These are phyloP conservation scores for Zoysia matrella DNA, from an alignment of 202 grass and related monocot genomes.

Conservation along the genomic window DNA sequence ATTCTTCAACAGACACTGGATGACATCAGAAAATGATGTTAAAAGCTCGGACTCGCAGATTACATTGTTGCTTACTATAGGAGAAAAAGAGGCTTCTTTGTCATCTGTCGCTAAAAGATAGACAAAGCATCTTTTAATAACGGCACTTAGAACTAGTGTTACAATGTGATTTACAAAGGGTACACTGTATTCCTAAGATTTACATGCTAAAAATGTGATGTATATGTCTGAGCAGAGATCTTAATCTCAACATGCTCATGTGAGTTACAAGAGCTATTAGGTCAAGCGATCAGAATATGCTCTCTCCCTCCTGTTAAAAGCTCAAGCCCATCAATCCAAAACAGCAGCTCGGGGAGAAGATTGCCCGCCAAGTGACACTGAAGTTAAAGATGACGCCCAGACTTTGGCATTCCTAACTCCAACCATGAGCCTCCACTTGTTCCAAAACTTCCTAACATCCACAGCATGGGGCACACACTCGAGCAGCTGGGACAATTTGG, in stretches of 20 bases:
- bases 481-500: conserved; percentile 67
- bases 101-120: conserved; percentile 41
- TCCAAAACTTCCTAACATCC: conserved; percentile 83
- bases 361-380: conserved; percentile 74
- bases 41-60: conserved; percentile 13
- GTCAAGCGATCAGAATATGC: conserved; percentile 12
- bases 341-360: conserved; percentile 58
- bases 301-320: conserved; percentile 7
- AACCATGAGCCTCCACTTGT: conserved; percentile 73
- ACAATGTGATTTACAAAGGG: conserved; percentile 49
- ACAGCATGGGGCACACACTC: conserved; percentile 60
- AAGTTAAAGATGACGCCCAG: conserved; percentile 88
- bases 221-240: conserved; percentile 23
- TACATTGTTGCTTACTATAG: conserved; percentile 8
- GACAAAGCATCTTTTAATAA: neutral
- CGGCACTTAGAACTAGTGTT: conserved; percentile 37
- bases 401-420: conserved; percentile 68
- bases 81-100: neutral
- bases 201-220: conserved; percentile 60
- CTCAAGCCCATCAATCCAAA: conserved; percentile 38
- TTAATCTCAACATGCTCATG: conserved; percentile 44
- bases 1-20: neutral
- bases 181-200: conserved; percentile 58
- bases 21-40: conserved; percentile 15
- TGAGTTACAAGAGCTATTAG: conserved; percentile 49